Base-by-base conservation (phyloP, 805 yeast species). In the Torulaspora indica region DNA sequence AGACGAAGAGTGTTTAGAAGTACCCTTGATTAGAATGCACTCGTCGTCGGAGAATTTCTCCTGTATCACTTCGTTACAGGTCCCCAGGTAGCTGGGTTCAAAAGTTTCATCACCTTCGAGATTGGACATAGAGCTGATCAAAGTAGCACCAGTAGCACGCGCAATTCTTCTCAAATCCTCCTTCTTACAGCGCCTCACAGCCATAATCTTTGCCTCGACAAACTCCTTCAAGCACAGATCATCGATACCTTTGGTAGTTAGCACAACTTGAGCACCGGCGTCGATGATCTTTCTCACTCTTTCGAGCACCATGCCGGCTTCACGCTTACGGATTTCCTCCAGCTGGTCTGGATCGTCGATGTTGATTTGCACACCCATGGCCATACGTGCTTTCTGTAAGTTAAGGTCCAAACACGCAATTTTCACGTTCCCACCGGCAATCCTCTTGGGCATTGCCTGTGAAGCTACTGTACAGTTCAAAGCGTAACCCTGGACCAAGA, bases 91-190 rank as follows among this genome's bases (percentile, higher is more conserved):
- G 43, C 85, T 75, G 2, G 88, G 52, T 67, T 89, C 97, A 61
- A 86, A 90, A 22, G 87, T 84, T 69, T 89, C 97, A 45, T 90
- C 96, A 54, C 97, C 96, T 67, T 93, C 98, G 67, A 95, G 76
- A 62, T 93, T 93, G 43, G 96, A 83, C 80, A 93, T 78, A 53
- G 85, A 82, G 43, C 85, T 74, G 40, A 95, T 75, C 59, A 93
- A 72, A 3, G 96, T 86, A 31, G 96, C 99, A 47, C 99, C 99
- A 1, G 98, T 89, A 35, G 98, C 98, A 61, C 95, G 78, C 5
- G 98, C 98, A 55, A 93, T 91, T 72, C 98, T 82, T 64, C 95
- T 80, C 58, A 93, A 75, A 68, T 93, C 99, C 69, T 93, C 98
- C 64, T 88, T 89, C 69, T 88, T 88, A 74, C 97, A 89, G 57